Base-by-base conservation (phyloP, 495 filamentous ascomycete genomes). In the Penicillium macrosclerotiorum region DNA sequence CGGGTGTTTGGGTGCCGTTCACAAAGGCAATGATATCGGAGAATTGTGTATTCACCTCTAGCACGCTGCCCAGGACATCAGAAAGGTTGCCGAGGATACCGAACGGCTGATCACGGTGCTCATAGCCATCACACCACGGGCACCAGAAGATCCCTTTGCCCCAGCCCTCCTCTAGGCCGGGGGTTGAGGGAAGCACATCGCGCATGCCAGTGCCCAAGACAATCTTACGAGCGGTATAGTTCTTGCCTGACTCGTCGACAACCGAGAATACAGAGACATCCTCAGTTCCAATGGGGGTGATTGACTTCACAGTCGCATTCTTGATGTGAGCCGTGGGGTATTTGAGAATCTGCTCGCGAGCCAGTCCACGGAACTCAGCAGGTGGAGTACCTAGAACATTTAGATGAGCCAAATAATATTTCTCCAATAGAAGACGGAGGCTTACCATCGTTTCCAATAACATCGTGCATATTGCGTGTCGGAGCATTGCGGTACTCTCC, bases 91-190 rank as follows among this genome's bases (percentile, higher is more conserved):
- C 72, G 1, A 82, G 60, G 26, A 80, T 67, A 1, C 77, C 79
- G 8, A 82, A 69, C 4, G 76, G 47, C 52, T 80, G 74, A 51
- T 79, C 75, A 0, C 71, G 71, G 64, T 80, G 76, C 58, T 81
- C 78, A 48, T 72, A 77, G 8, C 78, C 79, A 54, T 82, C 79
- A 52, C 79, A 82, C 79, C 79, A 82, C 0, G 77, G 77, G 41
- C 79, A 82, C 77, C 78, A 81, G 59, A 68, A 82, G 45, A 80
- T 75, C 40, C 79, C 78, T 51, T 79, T 69, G 24, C 79, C 79
- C 68, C 72, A 82, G 46, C 59, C 71, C 37, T 76, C 69, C 11
- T 47, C 8, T 2, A 82, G 39, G 4, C 79, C 79, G 0, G 78
- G 75, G 1, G 75, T 79, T 8, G 29, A 17, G n/a, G 79, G 79